Conservation (phyloP, 441 rosid species). For the Viola pubescens region DNA sequence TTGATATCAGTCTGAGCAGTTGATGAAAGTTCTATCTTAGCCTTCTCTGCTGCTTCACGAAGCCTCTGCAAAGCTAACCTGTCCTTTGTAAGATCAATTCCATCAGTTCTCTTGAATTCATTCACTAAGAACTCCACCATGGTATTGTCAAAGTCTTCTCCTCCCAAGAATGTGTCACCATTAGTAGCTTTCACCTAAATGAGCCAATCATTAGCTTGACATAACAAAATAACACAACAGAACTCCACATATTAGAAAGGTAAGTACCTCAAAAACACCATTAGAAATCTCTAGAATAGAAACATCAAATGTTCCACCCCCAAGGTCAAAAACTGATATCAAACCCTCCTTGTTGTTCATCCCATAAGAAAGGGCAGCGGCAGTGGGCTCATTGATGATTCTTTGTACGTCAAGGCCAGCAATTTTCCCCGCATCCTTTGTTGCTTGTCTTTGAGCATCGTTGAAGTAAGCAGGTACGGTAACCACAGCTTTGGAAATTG, state of each 20-base stretch:
- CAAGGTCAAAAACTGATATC: conserved; percentile 86
- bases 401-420: conserved; percentile 84
- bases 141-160: conserved; percentile 91
- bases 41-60: conserved; percentile 98
- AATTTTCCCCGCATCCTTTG: conserved; percentile 87
- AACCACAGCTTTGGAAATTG: conserved; percentile 61
- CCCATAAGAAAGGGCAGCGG: conserved; percentile 92
- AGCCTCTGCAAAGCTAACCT: conserved; percentile 91
- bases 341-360: conserved; percentile 91
- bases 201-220: not conserved
- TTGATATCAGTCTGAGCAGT: conserved; percentile 90
- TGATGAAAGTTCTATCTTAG: conserved; percentile 89
- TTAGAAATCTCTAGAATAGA: conserved; percentile 84
- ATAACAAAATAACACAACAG: not conserved
- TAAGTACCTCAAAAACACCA: conserved; percentile 79
- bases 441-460: conserved; percentile 93
- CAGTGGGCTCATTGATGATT: conserved; percentile 88
- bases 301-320: conserved; percentile 89
- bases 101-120: conserved; percentile 68
- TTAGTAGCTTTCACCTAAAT: conserved; percentile 90
- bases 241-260: not conserved
- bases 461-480: conserved; percentile 89
- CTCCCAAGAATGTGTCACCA: conserved; percentile 95
- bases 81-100: conserved; percentile 72
- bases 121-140: conserved; percentile 69